Percentiles rank a stretch among this genome's conserved stretches.
Conservation (phyloP, 441 rosid genomes). For the Metrosideros polymorpha region DNA sequence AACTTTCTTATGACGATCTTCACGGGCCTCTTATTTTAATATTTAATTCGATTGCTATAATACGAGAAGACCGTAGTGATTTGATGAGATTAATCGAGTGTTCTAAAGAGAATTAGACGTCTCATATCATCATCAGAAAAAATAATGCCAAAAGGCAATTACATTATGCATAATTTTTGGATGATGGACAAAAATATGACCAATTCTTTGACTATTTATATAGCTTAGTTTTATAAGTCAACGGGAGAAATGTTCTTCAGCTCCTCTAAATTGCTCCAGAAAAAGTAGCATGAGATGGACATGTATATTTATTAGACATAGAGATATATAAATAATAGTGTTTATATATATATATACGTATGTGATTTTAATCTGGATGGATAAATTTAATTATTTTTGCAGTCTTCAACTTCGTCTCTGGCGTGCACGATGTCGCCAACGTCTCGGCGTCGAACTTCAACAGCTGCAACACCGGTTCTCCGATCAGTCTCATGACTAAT, state of each 20-base stretch:
- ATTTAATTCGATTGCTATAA: background rate
- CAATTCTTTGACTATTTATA: background rate
- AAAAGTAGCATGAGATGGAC: background rate
- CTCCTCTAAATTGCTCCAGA: background rate
- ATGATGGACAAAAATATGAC: background rate
- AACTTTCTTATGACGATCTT: background rate
- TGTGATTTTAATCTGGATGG: background rate
- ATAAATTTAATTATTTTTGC: background rate
- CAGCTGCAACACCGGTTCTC: background rate
- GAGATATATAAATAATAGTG: background rate
- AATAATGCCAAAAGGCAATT: background rate
- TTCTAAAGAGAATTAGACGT: fast-evolving
- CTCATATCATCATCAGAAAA: background rate
- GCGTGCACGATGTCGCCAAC: background rate
- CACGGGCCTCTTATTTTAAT: background rate
- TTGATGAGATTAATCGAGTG: background rate
- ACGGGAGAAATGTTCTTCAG: background rate
- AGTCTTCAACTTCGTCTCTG: slow-evolving; percentile 4
- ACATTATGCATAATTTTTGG: background rate
- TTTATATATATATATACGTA: background rate
- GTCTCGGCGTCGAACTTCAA: background rate
- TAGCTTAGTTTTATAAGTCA: background rate
- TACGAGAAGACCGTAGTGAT: background rate
- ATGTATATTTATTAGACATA: background rate
- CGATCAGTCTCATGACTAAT: background rate